A percentile compares a stretch with the other conserved stretches of the same genome.
Conservation (phyloP, 805 yeast genomes). For the Citeromyces nyonsensis region DNA sequence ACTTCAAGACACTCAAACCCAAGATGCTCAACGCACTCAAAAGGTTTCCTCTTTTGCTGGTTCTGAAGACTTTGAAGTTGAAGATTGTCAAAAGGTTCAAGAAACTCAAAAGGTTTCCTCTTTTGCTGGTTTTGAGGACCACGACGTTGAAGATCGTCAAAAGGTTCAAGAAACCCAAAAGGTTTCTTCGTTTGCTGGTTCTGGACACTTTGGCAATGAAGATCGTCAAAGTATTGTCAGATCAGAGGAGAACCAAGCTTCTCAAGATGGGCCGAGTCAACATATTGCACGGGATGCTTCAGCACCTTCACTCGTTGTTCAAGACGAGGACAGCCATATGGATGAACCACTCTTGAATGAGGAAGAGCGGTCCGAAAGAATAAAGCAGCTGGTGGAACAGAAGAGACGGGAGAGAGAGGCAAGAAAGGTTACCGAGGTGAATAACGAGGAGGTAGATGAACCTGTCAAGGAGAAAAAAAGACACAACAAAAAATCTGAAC, state of each 20-base stretch:
- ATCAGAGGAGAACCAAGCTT: no score
- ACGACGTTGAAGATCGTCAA: background rate
- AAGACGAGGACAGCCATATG: background rate
- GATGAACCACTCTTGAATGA: background rate
- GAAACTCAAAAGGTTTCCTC: no score
- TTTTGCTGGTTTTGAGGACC: no score
- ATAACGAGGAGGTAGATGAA: background rate
- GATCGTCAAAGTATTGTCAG: no score
- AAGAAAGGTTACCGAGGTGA: background rate
- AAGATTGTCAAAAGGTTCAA: background rate
- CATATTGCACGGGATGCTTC: no score
- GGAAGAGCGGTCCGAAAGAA: background rate
- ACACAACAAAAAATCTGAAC: background rate
- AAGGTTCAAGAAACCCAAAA: background rate
- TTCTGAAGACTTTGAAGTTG: background rate
- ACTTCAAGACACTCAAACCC: background rate
- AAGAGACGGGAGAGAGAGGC: background rate
- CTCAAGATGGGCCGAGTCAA: no score
- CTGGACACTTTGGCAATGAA: background rate
- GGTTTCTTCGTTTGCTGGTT: no score
- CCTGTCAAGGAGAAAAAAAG: background rate
- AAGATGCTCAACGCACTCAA: background rate
- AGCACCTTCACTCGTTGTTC: background rate
- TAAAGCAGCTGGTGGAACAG: slow-evolving; percentile 1
- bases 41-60: no score